Percentiles rank a stretch among this genome's conserved stretches.
phyloP scores from a whole-genome alignment of 306 rosid species.

The Lupinus albus region DNA sequence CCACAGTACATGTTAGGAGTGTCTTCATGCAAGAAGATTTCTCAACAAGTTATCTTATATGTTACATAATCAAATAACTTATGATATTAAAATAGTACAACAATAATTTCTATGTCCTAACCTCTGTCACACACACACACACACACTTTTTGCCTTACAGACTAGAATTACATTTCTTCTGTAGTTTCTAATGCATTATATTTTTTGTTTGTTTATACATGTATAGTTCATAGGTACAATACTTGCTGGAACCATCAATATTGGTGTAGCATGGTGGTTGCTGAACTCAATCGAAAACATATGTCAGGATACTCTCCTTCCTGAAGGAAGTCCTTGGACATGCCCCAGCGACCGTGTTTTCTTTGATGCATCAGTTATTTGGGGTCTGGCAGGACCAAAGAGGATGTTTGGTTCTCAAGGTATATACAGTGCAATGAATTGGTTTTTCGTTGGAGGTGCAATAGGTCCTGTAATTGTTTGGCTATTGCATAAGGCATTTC shows the following conservation, averaged over 20 bases:
- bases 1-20: too few relatives aligned
- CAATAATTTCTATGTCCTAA: neutral
- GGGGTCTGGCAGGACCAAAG: slow-evolving; percentile 84
- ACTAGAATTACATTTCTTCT: slow-evolving; percentile 9
- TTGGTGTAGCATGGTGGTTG: slow-evolving; percentile 82
- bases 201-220: slow-evolving; percentile 30
- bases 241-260: slow-evolving; percentile 77
- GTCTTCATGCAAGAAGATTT: too few relatives aligned
- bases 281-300: slow-evolving; percentile 57
- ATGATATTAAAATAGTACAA: neutral
- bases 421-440: slow-evolving; percentile 69
- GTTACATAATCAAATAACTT: neutral
- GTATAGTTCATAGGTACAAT: slow-evolving; percentile 76
- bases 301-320: slow-evolving; percentile 64
- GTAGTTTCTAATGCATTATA: slow-evolving; percentile 23
- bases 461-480: slow-evolving; percentile 72
- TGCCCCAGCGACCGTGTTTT: slow-evolving; percentile 75
- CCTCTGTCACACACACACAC: neutral
- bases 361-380: slow-evolving; percentile 85
- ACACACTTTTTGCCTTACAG: neutral
- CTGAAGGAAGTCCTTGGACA: slow-evolving; percentile 74
- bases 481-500: slow-evolving; percentile 70
- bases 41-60: neutral
- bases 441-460: slow-evolving; percentile 87
- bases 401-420: slow-evolving; percentile 69